These are phyloP conservation scores for Acanthamoeba royreba DNA, from an alignment of 208 protist species.

Conservation along the genomic window DNA sequence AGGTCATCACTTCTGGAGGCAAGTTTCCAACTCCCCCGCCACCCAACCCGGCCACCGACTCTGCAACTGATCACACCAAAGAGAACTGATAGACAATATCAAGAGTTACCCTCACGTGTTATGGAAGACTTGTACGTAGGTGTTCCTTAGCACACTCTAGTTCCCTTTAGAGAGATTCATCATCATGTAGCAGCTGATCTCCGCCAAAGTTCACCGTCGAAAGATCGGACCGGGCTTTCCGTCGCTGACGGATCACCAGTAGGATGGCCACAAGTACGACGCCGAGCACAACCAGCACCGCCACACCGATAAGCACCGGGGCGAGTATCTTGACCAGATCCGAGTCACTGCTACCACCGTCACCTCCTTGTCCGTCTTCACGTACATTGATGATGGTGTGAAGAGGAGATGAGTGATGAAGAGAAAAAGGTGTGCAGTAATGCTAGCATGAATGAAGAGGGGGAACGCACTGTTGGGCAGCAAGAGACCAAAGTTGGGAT, in stretches of 20 bases:
- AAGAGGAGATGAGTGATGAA: neutral
- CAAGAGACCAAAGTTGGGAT: neutral
- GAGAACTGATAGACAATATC: no score
- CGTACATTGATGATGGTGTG: neutral
- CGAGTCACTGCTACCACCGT: neutral
- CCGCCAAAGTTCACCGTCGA: no score
- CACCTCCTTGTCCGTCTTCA: neutral
- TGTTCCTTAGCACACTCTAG: no score
- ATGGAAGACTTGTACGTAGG: no score
- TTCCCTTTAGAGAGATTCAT: no score
- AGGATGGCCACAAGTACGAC: neutral
- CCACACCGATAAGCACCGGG: neutral
- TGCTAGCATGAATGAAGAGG: neutral
- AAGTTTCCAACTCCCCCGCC: neutral
- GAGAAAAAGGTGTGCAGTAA: neutral
- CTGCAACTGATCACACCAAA: no score
- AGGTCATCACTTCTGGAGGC: neutral
- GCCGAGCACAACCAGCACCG: no score
- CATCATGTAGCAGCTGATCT: no score
- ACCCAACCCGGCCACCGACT: no score
- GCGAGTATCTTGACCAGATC: neutral
- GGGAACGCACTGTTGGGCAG: neutral
- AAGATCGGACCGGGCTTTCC: no score
- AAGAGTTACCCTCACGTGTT: no score
- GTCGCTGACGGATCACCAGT: no score